Conservation (phyloP, 805 yeast genomes). For the Tetrapisispora arboricola region DNA sequence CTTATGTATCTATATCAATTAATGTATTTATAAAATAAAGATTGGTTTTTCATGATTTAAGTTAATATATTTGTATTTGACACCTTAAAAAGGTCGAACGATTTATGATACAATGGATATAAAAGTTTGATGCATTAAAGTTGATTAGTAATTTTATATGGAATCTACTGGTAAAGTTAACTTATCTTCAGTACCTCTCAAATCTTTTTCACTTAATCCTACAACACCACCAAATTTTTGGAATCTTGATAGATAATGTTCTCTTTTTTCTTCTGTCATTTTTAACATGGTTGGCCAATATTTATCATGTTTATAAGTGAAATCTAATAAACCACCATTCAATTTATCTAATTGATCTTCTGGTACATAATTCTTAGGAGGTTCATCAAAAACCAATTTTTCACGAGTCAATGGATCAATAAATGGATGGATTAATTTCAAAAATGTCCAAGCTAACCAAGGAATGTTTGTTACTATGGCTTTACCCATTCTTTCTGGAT, state of each 20-base stretch:
- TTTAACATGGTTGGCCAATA: slow-evolving; percentile 70
- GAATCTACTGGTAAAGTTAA: slow-evolving; percentile 19
- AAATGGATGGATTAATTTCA: slow-evolving; percentile 87
- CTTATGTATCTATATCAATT: no score
- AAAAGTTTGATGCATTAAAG: not conserved
- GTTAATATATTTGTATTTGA: no score
- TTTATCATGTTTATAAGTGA: slow-evolving; percentile 65
- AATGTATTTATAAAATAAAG: no score
- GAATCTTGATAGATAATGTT: slow-evolving; percentile 59
- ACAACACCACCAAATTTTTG: slow-evolving; percentile 56
- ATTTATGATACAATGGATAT: not conserved
- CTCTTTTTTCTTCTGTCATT: slow-evolving; percentile 49
- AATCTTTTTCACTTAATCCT: slow-evolving; percentile 76
- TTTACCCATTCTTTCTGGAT: slow-evolving; percentile 92
- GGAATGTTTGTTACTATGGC: slow-evolving; percentile 90
- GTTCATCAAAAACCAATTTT: slow-evolving; percentile 84
- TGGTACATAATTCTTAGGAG: slow-evolving; percentile 77
- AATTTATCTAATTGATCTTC: slow-evolving; percentile 67
- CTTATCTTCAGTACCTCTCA: slow-evolving; percentile 41
- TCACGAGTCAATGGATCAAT: slow-evolving; percentile 93
- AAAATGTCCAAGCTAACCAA: slow-evolving; percentile 84
- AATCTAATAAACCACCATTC: slow-evolving; percentile 79
- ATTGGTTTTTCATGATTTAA: no score
- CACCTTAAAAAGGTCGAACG: no score
- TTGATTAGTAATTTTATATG: not conserved